Evolutionary conservation across 257 asterid genomes (phyloP), one percentile per base, ranked within the genome.

Genomic region (Nyctanthes arbortristis): DNA sequence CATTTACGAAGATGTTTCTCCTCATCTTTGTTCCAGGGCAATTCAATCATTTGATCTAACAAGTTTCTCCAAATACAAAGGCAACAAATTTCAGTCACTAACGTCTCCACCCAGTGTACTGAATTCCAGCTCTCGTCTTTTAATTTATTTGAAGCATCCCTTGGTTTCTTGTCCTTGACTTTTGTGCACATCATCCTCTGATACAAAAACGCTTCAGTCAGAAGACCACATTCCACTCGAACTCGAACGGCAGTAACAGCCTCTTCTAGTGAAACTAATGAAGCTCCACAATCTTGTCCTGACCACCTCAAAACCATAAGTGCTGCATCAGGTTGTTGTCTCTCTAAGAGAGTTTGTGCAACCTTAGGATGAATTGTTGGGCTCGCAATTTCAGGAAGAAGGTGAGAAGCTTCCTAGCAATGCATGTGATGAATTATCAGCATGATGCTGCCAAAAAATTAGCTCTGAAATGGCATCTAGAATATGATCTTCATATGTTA

Each of bases 11-110:
- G 84, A 75, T 89, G 85, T 76, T 88, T 88, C 80, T 89, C 97
- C 93, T 94, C 99, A 33, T 91, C 89, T 61, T 79, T 73, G 73
- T 85, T 86, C 99, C 99, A 94, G 30, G 99, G 97, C 77, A 94
- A 79, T 70, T 87, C 99, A 74, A 94, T 89, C 84, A 94, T 94
- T 47, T 86, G 88, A 81, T 89, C 97, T 2, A 91, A 86, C 79
- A 91, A 82, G 76, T 74, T 86, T 76, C 97, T 85, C 71, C 96
- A 74, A 64, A 82, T 76, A 76, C 99, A 91, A 60, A 94, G 96
- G 76, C 80, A 86, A 73, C 96, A 88, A 72, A 89, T 87, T 79
- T 94, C 99, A 73, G 93, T 74, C 59, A 94, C 96, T 75, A 94
- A 74, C 73, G 79, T 82, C 79, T 91, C 96, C 81, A 85, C 80